Evolutionary conservation across 2,329 filamentous ascomycete genomes (phyloP), one percentile per base, ranked within the genome.

Genomic region (Drechslerella stenobrocha): DNA sequence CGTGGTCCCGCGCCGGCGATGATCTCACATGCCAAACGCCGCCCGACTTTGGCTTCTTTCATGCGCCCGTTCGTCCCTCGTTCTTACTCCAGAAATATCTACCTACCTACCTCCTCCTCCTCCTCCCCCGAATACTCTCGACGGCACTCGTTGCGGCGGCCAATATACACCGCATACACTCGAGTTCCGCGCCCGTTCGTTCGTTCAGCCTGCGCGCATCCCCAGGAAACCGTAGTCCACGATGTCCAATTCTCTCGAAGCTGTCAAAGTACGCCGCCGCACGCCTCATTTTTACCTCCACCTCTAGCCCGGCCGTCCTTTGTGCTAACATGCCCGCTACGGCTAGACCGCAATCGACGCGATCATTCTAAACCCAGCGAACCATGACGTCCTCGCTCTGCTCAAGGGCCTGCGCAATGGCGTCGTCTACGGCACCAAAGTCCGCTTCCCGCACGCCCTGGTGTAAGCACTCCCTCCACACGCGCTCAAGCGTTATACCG

Each of bases 371-470:
- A 85, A 97, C 76, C 90, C 91, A 3, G 82, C 84, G 72, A 89
- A 96, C 78, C 89, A 93, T 74, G 89, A 93, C 74, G 76, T 90
- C 58, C 83, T 98, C 70, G 84, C 89, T 60, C 81, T 98, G 72
- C 77, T 96, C 77, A 98, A 98, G 82, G 90, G 86, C 74, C 88
- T 93, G 72, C 90, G 93, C 78, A 98, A 97, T 84, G 93, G 93
- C 77, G 86, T 91, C 71, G 90, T 98, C 70, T 98, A 98, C 79
- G 93, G 93, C 69, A 85, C 89, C 74, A 97, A 97, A 83, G 90
- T 98, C 77, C 91, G 93, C 71, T 97, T 98, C 79, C 93, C 93
- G 71, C 93, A 98, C 79, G 93, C 93, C 69, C 83, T 98, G 72
- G 93, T 98, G 82, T 85, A 80, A 70, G 79, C 73, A 34, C 20